Conservation (phyloP, 148 eudicot genomes). For the Diospyros kaki region DNA sequence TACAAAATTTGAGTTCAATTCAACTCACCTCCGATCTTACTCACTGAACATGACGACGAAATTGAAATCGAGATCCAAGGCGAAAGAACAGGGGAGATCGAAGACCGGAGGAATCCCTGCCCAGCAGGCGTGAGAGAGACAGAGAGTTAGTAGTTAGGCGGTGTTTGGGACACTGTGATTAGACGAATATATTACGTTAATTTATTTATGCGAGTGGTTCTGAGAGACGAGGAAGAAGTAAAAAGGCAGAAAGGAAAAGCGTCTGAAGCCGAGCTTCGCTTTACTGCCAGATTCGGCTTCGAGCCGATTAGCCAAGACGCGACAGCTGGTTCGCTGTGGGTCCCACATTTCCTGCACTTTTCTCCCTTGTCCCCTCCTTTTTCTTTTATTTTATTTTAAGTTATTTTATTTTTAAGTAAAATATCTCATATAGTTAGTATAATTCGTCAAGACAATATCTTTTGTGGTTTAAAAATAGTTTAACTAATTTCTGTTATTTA, state of each 20-base stretch:
- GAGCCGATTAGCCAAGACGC: no score
- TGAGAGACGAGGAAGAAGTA: not conserved
- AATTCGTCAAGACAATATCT: no score
- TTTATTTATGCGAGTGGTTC: no score
- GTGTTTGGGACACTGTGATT: not conserved
- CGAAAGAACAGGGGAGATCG: not conserved
- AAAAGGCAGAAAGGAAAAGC: not conserved
- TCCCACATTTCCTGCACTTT: not conserved
- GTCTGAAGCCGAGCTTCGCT: not conserved
- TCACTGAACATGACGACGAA: not conserved
- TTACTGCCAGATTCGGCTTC: not conserved
- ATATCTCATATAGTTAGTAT: no score
- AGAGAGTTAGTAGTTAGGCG: not conserved
- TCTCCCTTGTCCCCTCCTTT: not conserved
- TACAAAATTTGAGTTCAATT: not conserved
- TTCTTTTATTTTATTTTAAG: not conserved
- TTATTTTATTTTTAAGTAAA: not conserved
- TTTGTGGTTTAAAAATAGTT: no score
- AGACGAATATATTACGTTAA: not conserved
- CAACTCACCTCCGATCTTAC: slow-evolving; percentile 11
- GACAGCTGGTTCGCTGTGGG: not conserved
- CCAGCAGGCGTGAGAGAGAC: slow-evolving; percentile 1
- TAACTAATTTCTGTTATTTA: no score
- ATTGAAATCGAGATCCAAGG: not conserved
- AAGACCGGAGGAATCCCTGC: not conserved